Evolutionary conservation across 306 rosid genomes (phyloP).

Genomic region (Cucurbita pepo): DNA sequence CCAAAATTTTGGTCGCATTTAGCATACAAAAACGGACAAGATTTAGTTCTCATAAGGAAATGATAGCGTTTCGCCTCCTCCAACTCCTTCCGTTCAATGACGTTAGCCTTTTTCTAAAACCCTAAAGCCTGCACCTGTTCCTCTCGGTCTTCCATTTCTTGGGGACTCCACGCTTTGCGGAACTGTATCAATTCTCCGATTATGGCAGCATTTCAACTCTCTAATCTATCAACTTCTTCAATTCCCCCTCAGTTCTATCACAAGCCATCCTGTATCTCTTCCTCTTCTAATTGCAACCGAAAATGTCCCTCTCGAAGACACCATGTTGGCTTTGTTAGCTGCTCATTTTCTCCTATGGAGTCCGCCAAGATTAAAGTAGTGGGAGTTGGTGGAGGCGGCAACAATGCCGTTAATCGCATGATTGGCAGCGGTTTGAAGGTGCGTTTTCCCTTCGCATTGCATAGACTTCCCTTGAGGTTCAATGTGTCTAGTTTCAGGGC

Average conservation of each 20-base stretch:
- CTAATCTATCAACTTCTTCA: slow-evolving; percentile 28
- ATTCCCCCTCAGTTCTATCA: slow-evolving; percentile 16
- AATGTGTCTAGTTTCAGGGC: neutral
- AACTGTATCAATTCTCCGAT: neutral
- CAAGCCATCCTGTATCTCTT: slow-evolving; percentile 10
- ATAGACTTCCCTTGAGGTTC: neutral
- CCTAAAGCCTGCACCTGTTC: neutral
- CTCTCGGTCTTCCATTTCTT: neutral
- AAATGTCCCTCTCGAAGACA: slow-evolving; percentile 11
- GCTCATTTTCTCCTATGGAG: slow-evolving; percentile 46
- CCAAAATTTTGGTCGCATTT: no score
- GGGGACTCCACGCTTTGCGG: neutral
- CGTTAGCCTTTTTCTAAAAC: neutral
- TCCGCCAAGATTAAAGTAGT: slow-evolving; percentile 85
- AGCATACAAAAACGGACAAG: neutral
- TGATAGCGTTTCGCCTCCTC: neutral
- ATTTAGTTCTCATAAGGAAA: neutral
- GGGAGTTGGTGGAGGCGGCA: slow-evolving; percentile 94
- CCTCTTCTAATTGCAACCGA: slow-evolving; percentile 16
- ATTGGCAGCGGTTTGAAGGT: slow-evolving; percentile 80
- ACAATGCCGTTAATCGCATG: slow-evolving; percentile 95
- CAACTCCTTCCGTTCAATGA: neutral
- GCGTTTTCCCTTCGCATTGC: slow-evolving; percentile 1
- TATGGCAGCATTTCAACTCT: slow-evolving; percentile 36
- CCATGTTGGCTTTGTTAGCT: slow-evolving; percentile 18